phyloP scores from a whole-genome alignment of 805 yeast species.

The Zygotorulaspora sp. region DNA sequence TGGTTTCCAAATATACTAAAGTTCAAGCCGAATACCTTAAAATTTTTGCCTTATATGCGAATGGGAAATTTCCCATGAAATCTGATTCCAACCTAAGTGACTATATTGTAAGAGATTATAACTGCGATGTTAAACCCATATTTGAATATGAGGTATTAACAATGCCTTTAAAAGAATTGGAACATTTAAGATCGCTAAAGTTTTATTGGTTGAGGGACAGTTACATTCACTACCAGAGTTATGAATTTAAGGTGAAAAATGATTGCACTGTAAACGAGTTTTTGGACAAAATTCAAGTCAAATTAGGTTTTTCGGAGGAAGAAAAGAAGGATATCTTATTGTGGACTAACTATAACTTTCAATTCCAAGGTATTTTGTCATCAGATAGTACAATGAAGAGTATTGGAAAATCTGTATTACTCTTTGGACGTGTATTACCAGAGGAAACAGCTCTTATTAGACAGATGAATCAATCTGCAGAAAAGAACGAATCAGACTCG shows the following conservation, averaged over 20 bases:
- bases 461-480: conserved; percentile 18
- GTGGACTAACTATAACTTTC: conserved; percentile 47
- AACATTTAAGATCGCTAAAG: conserved; percentile 61
- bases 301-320: conserved; percentile 47
- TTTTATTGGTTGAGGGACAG: conserved; percentile 72
- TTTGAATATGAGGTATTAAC: conserved; percentile 76
- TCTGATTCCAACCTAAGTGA: conserved; percentile 33
- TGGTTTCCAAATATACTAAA: conserved; percentile 50
- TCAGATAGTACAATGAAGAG: conserved; percentile 38
- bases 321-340: conserved; percentile 46
- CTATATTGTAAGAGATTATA: conserved; percentile 37
- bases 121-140: conserved; percentile 37
- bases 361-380: conserved; percentile 37
- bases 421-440: conserved; percentile 48
- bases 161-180: conserved; percentile 70
- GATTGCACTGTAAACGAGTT: conserved; percentile 53
- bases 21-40: conserved; percentile 60
- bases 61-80: conserved; percentile 49
- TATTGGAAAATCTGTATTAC: conserved; percentile 35
- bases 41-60: conserved; percentile 57
- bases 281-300: conserved; percentile 50
- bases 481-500: conserved; percentile 13
- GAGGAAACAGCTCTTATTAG: conserved; percentile 33
- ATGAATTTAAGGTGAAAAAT: conserved; percentile 66
- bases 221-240: conserved; percentile 61